Percentiles rank a stretch among this genome's conserved stretches.
phyloP scores from a whole-genome alignment of 2,329 filamentous ascomycete species.

The Pyrenochaeta sp. region DNA sequence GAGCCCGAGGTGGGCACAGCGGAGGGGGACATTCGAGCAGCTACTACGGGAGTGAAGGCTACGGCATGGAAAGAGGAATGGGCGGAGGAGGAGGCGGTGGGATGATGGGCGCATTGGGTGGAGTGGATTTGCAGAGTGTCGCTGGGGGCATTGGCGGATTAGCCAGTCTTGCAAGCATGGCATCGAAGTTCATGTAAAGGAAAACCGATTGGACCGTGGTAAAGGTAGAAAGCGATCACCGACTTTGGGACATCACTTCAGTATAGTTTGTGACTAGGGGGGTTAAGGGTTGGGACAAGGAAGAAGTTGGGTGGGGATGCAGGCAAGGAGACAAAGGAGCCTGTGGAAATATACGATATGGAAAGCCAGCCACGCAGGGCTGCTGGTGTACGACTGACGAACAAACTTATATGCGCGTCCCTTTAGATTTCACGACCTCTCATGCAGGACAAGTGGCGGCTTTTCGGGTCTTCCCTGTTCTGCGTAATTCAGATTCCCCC shows the following conservation, averaged over 20 bases:
- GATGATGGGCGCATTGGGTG: slow-evolving; percentile 36
- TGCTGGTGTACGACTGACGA: neutral
- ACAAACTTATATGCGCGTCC: neutral
- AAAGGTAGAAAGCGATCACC: neutral
- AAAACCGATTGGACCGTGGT: neutral
- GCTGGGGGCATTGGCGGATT: slow-evolving; percentile 54
- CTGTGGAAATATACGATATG: neutral
- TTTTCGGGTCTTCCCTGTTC: neutral
- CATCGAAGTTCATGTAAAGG: slow-evolving; percentile 55
- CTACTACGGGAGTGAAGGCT: slow-evolving; percentile 58
- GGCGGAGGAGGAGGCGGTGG: slow-evolving; percentile 43
- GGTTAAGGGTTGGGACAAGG: too few relatives aligned
- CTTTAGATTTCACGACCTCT: neutral
- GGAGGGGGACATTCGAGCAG: slow-evolving; percentile 3
- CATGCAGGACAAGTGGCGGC: neutral
- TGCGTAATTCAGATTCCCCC: slow-evolving; percentile 2
- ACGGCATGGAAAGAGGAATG: slow-evolving; percentile 45
- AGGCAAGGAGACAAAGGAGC: neutral
- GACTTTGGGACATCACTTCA: too few relatives aligned
- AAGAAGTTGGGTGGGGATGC: neutral
- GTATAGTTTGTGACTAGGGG: too few relatives aligned
- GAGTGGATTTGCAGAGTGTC: slow-evolving; percentile 41
- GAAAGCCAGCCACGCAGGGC: neutral
- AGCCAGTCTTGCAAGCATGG: slow-evolving; percentile 59
- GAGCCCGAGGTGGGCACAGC: slow-evolving; percentile 31